phyloP scores from a whole-genome alignment of 768 basidiomycete genomes.

The Agaricus subrufescens region DNA sequence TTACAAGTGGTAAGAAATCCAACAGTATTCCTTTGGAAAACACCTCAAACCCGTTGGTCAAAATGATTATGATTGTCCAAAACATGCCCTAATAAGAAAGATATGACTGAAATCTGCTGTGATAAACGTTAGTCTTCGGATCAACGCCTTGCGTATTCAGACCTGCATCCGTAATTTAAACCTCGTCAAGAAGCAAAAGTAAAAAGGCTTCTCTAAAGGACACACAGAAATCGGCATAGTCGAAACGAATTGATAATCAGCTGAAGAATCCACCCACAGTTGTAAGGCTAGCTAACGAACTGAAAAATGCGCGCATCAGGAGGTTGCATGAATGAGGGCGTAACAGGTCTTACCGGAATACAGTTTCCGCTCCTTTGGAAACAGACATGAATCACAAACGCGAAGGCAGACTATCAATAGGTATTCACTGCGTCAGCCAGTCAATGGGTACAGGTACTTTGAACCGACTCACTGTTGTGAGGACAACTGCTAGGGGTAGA shows the following conservation, averaged over 20 bases:
- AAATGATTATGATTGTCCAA: conserved; percentile 59
- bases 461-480: conserved; percentile 25
- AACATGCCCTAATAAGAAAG: conserved; percentile 66
- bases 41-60: conserved; percentile 47
- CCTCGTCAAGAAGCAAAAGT: background rate
- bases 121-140: conserved; percentile 57
- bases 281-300: conserved; percentile 68
- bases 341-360: conserved; percentile 42
- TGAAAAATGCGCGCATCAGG: conserved; percentile 12
- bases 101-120: conserved; percentile 59
- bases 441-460: no score
- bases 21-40: conserved; percentile 56
- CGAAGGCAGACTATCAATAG: conserved; percentile 32
- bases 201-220: background rate
- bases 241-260: conserved; percentile 66
- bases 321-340: no score
- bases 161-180: conserved; percentile 43
- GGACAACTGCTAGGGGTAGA: conserved; percentile 38
- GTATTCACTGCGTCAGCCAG: background rate
- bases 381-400: conserved; percentile 64
- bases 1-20: conserved; percentile 42
- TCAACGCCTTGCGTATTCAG: conserved; percentile 62
- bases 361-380: conserved; percentile 47
- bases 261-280: conserved; percentile 66
- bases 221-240: conserved; percentile 67